Evolutionary conservation across 768 basidiomycete genomes (phyloP).

Genomic region (Auriscalpium orientale): DNA sequence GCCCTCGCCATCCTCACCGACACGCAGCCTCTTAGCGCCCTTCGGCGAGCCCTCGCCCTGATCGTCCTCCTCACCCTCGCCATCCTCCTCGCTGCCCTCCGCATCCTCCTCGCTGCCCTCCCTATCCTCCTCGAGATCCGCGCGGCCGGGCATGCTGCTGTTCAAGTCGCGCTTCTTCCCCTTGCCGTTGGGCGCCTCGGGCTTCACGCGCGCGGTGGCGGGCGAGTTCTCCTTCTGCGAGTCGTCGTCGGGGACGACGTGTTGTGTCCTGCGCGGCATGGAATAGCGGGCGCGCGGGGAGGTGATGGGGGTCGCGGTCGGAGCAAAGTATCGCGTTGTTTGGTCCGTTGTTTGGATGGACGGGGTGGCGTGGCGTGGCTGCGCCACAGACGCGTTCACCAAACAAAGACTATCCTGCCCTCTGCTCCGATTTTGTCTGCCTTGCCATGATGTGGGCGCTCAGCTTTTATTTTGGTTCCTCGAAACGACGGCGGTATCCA

Average conservation of each 20-base stretch:
- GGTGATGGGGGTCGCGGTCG: neutral
- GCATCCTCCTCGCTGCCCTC: constrained; percentile 8
- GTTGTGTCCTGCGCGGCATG: neutral
- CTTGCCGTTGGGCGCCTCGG: neutral
- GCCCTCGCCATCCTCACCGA: constrained; percentile 57
- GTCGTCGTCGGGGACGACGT: constrained; percentile 12
- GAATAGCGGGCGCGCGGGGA: neutral
- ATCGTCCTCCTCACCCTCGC: neutral
- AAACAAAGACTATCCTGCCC: too few species aligned
- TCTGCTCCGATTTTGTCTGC: too few species aligned
- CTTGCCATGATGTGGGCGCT: too few species aligned
- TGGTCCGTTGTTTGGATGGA: neutral
- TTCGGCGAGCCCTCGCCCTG: constrained; percentile 39
- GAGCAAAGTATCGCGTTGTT: constrained; percentile 1
- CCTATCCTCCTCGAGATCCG: constrained; percentile 2
- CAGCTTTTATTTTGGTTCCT: too few species aligned
- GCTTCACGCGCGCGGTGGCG: constrained; percentile 2
- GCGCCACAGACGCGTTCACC: constrained; percentile 3
- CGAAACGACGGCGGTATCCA: too few species aligned
- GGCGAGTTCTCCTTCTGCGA: constrained; percentile 26
- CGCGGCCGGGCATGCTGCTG: neutral
- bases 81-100: constrained; percentile 2
- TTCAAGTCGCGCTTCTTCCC: neutral
- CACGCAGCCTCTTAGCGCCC: constrained; percentile 57
- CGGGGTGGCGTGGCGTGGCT: neutral